Percentiles rank a stretch among this genome's conserved stretches.
Evolutionary conservation across 208 protist species (phyloP).

Genomic region (Angomonas desouzai): DNA sequence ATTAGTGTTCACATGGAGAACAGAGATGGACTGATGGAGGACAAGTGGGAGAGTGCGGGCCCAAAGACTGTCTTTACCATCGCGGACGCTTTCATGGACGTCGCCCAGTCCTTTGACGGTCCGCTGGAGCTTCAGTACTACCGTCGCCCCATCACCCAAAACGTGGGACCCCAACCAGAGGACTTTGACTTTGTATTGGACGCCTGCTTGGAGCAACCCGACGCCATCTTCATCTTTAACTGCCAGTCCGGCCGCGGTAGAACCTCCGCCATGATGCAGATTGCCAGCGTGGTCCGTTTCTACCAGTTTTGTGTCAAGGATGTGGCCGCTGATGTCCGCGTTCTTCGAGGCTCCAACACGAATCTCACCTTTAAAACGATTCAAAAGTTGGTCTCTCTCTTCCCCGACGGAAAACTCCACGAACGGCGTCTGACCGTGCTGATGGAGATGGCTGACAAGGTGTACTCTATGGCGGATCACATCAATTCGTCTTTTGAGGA

Average conservation of each 20-base stretch:
- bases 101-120: slow-evolving; percentile 19
- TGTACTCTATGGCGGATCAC: slow-evolving; percentile 83
- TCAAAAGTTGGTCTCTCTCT: slow-evolving; percentile 83
- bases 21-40: slow-evolving; percentile 63
- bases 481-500: slow-evolving; percentile 68
- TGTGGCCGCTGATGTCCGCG: slow-evolving; percentile 52
- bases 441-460: slow-evolving; percentile 81
- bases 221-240: slow-evolving; percentile 78
- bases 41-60: slow-evolving; percentile 84
- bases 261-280: slow-evolving; percentile 82
- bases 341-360: slow-evolving; percentile 48
- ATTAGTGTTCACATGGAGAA: slow-evolving; percentile 72
- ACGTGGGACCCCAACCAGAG: slow-evolving; percentile 64
- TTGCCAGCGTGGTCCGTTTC: slow-evolving; percentile 86
- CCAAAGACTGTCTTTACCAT: slow-evolving; percentile 53
- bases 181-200: slow-evolving; percentile 88
- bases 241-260: slow-evolving; percentile 82
- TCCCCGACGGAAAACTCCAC: slow-evolving; percentile 84
- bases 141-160: slow-evolving; percentile 77
- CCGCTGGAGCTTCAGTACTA: slow-evolving; percentile 56
- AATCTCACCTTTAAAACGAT: slow-evolving; percentile 73
- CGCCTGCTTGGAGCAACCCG: slow-evolving; percentile 71
- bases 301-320: slow-evolving; percentile 81
- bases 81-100: slow-evolving; percentile 52
- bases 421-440: slow-evolving; percentile 73